Base-by-base conservation (phyloP, 2,329 filamentous ascomycete species). In the Thelonectria olida region DNA sequence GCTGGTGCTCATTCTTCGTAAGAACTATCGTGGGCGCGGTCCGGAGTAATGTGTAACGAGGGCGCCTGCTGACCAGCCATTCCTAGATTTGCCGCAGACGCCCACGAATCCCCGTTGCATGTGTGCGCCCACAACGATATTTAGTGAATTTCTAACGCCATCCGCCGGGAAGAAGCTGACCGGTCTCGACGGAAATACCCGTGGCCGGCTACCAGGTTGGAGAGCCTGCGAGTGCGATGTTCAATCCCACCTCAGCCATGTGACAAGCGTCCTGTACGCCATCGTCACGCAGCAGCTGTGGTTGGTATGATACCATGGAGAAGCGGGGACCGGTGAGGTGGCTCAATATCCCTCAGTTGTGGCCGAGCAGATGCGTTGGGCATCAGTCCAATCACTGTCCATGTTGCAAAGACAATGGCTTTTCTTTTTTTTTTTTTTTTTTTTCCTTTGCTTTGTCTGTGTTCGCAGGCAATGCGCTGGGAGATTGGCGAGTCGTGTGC, bases 291-390 rank as follows among this genome's bases (percentile, higher is more conserved):
- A 70, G 63, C 64, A 50, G 44, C 50, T 61, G 49, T 72, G 68
- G 70, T 72, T 72, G 70, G 68, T 63, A 70, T 61, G 52, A 62
- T 63, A 34, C 28, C 47, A 54, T 59, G 53, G 45, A 63, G 64
- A 67, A 63, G 68, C 64, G 66, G 63, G 51, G 67, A 72, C 70
- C 70, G 70, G 70, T 72, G 70, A 72, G 62, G 44, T 50, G 54
- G 39, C 59, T 59, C 57, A 54, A 67, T 63, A 66, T 66, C 59
- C 52, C 58, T 67, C 63, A 57, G 55, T 36, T 49, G 48, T 48
- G 54, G 58, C 52, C 50, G 38, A 49, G 53, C 34, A 56, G 38
- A 63, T 41, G 27, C 31, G 17, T 42, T 42, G 56, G 60, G 47
- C 61, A 66, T 69, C 55, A 59, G 65, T 49, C 67, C 69, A 65